Evolutionary conservation across 1,139 yeast species (phyloP), one percentile per base, ranked within the genome.

Genomic region (Protomyces inouyei): DNA sequence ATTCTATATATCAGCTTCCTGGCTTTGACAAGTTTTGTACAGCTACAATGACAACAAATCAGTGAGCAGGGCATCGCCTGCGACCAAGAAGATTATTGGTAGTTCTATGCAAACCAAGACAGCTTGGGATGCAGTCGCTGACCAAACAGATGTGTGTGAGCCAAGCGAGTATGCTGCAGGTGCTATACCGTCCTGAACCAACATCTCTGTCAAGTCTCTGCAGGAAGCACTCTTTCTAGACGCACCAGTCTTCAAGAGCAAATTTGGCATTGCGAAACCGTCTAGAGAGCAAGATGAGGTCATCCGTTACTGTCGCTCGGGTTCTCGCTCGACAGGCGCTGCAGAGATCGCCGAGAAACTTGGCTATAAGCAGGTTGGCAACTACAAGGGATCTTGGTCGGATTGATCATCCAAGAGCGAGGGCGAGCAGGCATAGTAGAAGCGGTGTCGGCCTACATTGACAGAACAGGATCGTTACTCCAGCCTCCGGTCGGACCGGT

Each of bases 201-300:
- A 93, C 74, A 82, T 93, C 66, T 98, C 98, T 21, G 87, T 86
- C 78, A 91, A 90, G 73, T 85, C 95, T 6, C 83, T 92, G 16
- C 98, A 98, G 0, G 96, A 96, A n/a, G 98, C 98, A 0, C 80
- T 93, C 69, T 90, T 88, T 64, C 81, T 93, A 66, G 77, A 85
- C 1, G 80, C 82, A 6, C 95, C 88, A 64, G 96, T 89, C 69
- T 93, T 93, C 72, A 81, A 83, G 71, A 88, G 87, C 48, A 79
- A 83, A 64, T 91, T 92, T 77, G 93, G 96, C 16, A 86, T 91
- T 72, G 80, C 79, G n/a, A 93, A 93, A 77, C 98, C 98, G 3
- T 71, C 78, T 5, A 75, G 79, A 53, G 85, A 84, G 59, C 83
- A 87, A 73, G 63, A 52, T 9, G 90, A 89, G 71, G 80, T 93